Percentiles rank a stretch among this genome's conserved stretches.
These are phyloP conservation scores for Erodium trifolium DNA, from an alignment of 441 rosid species.

Conservation along the genomic window DNA sequence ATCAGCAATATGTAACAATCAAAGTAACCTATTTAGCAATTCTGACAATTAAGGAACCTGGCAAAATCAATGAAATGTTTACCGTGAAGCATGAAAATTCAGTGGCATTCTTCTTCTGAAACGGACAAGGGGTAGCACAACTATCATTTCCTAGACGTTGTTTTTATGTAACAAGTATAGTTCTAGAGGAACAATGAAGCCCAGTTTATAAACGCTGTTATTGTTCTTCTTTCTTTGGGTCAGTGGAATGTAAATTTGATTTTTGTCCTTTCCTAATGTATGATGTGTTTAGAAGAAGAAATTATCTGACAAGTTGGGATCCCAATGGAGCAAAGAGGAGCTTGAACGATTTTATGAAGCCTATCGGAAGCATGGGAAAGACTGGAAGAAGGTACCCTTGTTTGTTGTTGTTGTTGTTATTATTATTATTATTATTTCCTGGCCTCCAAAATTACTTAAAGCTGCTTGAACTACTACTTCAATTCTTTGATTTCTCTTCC, in stretches of 20 bases:
- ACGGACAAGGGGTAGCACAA: background rate
- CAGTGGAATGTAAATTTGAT: background rate
- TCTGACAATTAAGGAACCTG: background rate
- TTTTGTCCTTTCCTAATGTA: conserved; percentile 2
- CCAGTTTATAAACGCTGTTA: background rate
- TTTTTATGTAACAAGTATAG: conserved; percentile 4
- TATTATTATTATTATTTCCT: conserved; percentile 1
- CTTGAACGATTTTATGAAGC: conserved; percentile 77
- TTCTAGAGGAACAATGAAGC: background rate
- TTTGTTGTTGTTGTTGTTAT: too few relatives aligned
- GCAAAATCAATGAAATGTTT: background rate
- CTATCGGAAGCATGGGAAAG: conserved; percentile 60
- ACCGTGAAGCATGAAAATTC: background rate
- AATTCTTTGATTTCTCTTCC: background rate
- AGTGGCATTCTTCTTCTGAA: background rate
- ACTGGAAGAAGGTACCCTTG: conserved; percentile 67
- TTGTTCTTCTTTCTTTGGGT: background rate
- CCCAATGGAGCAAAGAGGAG: conserved; percentile 76
- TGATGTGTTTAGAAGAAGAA: conserved; percentile 47
- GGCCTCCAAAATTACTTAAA: background rate
- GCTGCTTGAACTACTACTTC: background rate
- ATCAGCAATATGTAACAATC: background rate
- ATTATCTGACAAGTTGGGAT: conserved; percentile 65
- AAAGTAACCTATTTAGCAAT: background rate
- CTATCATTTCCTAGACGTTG: background rate